Evolutionary conservation across 164 flowering plant genomes (phyloP).

Genomic region (grape (Vitis vinifera)): ASM3070453v1 NC_081816.1:9881001-9881500

Average conservation of each 20-base stretch:
- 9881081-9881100: too few relatives aligned
- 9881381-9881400: conserved; percentile 42
- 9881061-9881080: conserved; percentile 12
- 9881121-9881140: too few relatives aligned
- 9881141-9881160: neutral
- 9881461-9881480: conserved; percentile 4
- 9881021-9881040: conserved; percentile 27
- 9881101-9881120: neutral
- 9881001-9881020: conserved; percentile 36
- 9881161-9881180: neutral
- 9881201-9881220: conserved; percentile 47
- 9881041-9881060: conserved; percentile 54
- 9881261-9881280: conserved; percentile 13
- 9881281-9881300: conserved; percentile 15
- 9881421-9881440: conserved; percentile 6
- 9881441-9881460: conserved; percentile 6
- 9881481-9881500: conserved; percentile 5
- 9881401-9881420: conserved; percentile 22
- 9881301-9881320: conserved; percentile 21
- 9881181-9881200: neutral
- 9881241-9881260: conserved; percentile 17
- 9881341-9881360: conserved; percentile 12
- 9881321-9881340: conserved; percentile 35
- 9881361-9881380: conserved; percentile 20
- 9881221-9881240: conserved; percentile 22